phyloP scores from a whole-genome alignment of 192 early-diverging fungal species.

The Entomortierella chlamydospora region DNA sequence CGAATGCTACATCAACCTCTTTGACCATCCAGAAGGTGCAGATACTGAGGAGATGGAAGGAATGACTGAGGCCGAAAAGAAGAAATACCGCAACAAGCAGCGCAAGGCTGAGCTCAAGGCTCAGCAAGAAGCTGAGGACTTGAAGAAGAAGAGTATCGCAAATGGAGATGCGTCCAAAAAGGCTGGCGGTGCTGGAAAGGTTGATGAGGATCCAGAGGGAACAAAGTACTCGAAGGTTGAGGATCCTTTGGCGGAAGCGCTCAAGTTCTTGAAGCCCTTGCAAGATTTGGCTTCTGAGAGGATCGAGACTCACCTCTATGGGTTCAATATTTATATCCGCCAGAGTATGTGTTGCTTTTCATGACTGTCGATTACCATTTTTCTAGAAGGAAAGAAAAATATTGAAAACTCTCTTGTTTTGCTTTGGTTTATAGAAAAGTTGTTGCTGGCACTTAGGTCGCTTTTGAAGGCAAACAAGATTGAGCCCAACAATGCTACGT shows the following conservation, averaged over 20 bases:
- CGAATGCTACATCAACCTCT: slow-evolving; percentile 47
- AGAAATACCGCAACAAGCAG: slow-evolving; percentile 81
- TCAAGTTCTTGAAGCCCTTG: slow-evolving; percentile 82
- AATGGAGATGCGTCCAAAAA: slow-evolving; percentile 41
- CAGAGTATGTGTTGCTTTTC: slow-evolving; percentile 59
- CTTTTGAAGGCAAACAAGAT: slow-evolving; percentile 63
- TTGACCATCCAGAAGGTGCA: slow-evolving; percentile 51
- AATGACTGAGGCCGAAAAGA: slow-evolving; percentile 79
- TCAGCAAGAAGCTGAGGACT: slow-evolving; percentile 51
- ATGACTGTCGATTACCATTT: not conserved
- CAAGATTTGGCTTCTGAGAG: slow-evolving; percentile 62
- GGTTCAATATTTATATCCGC: slow-evolving; percentile 73
- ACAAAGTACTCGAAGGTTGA: slow-evolving; percentile 69
- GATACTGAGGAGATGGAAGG: slow-evolving; percentile 53
- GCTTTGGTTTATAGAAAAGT: slow-evolving; percentile 69
- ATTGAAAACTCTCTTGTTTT: too few species aligned
- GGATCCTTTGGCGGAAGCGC: slow-evolving; percentile 79
- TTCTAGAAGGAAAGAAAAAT: not conserved
- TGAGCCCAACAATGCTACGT: slow-evolving; percentile 52
- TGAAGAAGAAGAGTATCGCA: not conserved
- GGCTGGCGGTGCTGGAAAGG: slow-evolving; percentile 37
- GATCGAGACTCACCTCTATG: slow-evolving; percentile 74
- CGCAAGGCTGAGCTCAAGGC: slow-evolving; percentile 79
- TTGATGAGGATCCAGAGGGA: slow-evolving; percentile 80
- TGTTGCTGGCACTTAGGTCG: slow-evolving; percentile 71